A percentile compares a stretch with the other conserved stretches of the same genome.
phyloP scores from a whole-genome alignment of 805 yeast species.

The Candida multigemmis region DNA sequence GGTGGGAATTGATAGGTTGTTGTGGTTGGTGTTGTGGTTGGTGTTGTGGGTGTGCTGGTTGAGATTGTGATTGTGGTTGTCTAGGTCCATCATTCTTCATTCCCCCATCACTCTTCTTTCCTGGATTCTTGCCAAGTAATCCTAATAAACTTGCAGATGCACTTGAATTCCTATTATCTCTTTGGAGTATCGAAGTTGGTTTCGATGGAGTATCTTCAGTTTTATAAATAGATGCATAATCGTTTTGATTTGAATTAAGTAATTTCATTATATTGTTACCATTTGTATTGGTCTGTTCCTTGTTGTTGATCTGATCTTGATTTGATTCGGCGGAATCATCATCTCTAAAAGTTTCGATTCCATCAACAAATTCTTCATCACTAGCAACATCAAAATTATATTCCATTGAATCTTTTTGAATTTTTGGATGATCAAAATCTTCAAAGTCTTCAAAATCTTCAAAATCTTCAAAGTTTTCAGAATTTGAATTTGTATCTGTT shows the following conservation, averaged over 20 bases:
- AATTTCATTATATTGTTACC: neutral
- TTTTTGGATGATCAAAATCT: conserved; percentile 14
- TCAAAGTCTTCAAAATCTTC: conserved; percentile 22
- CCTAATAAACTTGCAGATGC: conserved; percentile 9
- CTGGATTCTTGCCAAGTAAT: conserved; percentile 4
- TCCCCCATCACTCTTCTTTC: no score
- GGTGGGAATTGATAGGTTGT: no score
- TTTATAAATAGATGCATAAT: conserved; percentile 3
- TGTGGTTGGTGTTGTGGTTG: no score
- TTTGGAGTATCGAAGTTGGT: no score
- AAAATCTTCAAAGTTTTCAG: conserved; percentile 17
- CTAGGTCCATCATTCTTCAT: no score
- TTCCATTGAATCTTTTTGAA: no score
- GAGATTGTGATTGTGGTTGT: no score
- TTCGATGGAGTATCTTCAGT: neutral
- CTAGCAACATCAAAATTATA: conserved; percentile 22
- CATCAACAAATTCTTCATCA: conserved; percentile 20
- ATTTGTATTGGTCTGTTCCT: no score
- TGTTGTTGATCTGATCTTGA: neutral
- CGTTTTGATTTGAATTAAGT: neutral
- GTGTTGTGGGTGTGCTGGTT: no score
- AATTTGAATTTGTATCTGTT: no score
- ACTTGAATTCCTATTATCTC: conserved; percentile 1
- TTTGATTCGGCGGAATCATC: conserved; percentile 1
- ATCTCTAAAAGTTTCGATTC: conserved; percentile 4